Conservation (phyloP, 768 basidiomycete genomes). For the Xanthoconium stramineum region DNA sequence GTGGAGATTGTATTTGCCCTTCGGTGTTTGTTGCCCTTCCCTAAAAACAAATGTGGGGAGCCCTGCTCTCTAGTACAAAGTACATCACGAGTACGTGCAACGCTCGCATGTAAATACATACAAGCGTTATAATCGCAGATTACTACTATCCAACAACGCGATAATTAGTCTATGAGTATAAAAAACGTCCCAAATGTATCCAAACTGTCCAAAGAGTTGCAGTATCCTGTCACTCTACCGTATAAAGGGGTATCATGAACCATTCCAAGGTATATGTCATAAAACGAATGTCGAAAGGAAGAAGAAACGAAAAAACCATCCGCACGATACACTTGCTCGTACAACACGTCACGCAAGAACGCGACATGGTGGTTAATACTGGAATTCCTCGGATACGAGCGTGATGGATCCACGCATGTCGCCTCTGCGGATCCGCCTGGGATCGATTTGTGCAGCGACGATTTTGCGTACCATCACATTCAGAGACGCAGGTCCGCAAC, state of each 20-base stretch:
- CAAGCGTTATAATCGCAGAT: not conserved
- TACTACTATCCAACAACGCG: not conserved
- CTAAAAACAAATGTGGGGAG: too few species aligned
- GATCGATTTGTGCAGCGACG: slow-evolving; percentile 59
- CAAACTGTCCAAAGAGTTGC: not conserved
- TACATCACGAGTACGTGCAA: not conserved
- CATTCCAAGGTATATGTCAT: not conserved
- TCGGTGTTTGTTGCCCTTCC: too few species aligned
- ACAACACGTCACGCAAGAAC: not conserved
- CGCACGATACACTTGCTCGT: not conserved
- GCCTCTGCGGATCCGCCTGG: slow-evolving; percentile 47
- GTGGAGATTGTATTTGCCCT: too few species aligned
- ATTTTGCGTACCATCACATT: slow-evolving; percentile 67
- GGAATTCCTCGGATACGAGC: slow-evolving; percentile 67
- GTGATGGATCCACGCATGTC: slow-evolving; percentile 58
- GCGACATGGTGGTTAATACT: slow-evolving; percentile 39
- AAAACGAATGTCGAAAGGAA: slow-evolving; percentile 6
- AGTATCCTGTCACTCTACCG: not conserved
- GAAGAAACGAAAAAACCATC: not conserved
- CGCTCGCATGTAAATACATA: not conserved
- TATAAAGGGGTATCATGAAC: not conserved
- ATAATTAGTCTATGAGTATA: not conserved
- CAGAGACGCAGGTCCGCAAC: slow-evolving; percentile 70
- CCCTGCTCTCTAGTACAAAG: not conserved
- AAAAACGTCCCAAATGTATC: not conserved